These are phyloP conservation scores for Fistulinella prunicolor DNA, from an alignment of 768 basidiomycete genomes.

Conservation along the genomic window DNA sequence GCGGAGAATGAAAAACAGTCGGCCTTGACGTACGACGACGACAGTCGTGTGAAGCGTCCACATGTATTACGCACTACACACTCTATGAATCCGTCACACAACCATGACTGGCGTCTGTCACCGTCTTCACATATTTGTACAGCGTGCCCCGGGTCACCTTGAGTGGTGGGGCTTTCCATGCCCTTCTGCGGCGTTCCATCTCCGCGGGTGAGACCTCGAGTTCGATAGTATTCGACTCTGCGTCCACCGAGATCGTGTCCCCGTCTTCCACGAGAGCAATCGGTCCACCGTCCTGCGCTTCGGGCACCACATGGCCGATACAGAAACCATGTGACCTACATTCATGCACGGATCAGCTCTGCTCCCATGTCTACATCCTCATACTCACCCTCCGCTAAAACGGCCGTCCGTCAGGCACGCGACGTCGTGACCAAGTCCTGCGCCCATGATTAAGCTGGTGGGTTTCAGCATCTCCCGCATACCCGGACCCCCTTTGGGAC, in stretches of 20 bases:
- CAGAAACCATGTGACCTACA: constrained; percentile 92
- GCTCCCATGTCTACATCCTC: constrained; percentile 10
- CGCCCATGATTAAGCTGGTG: constrained; percentile 97
- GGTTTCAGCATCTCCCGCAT: constrained; percentile 99
- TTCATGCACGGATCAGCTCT: constrained; percentile 12
- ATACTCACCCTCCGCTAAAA: constrained; percentile 91
- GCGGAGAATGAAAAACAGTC: constrained; percentile 61
- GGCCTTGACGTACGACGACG: constrained; percentile 14
- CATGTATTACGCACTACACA: neutral
- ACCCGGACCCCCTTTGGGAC: constrained; percentile 95
- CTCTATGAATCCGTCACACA: constrained; percentile 83
- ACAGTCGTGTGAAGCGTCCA: constrained; percentile 15
- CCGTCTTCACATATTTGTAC: constrained; percentile 86
- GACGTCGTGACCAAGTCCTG: constrained; percentile 92
- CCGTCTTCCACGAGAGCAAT: constrained; percentile 90
- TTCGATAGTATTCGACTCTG: constrained; percentile 80
- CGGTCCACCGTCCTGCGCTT: constrained; percentile 91
- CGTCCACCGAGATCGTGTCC: constrained; percentile 85
- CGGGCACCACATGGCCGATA: constrained; percentile 95
- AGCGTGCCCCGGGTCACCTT: constrained; percentile 81
- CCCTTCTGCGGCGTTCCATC: constrained; percentile 63
- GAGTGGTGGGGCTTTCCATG: constrained; percentile 83
- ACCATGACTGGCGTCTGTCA: constrained; percentile 88
- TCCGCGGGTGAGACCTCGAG: constrained; percentile 77
- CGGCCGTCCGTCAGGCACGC: constrained; percentile 97